Percentiles rank a stretch among this genome's conserved stretches.
Conservation (phyloP, 2,329 filamentous ascomycete genomes). For the Didymella arachidicola region DNA sequence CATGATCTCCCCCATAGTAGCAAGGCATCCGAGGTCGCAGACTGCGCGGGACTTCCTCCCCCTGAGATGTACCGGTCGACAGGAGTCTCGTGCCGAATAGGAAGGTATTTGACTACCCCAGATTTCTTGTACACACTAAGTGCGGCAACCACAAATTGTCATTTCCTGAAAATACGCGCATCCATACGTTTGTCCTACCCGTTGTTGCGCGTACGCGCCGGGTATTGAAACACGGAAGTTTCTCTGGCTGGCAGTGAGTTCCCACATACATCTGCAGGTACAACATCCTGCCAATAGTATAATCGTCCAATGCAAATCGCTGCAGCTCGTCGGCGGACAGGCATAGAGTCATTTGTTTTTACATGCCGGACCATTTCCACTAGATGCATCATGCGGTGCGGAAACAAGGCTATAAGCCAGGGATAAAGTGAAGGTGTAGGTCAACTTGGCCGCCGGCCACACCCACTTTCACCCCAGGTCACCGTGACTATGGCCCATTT, state of each 20-base stretch:
- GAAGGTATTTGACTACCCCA: conserved; percentile 16
- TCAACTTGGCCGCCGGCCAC: conserved; percentile 6
- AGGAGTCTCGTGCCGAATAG: conserved; percentile 11
- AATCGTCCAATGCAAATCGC: conserved; percentile 8
- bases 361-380: background rate
- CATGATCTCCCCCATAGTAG: background rate
- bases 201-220: conserved; percentile 14
- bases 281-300: background rate
- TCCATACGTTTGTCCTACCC: conserved; percentile 13
- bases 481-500: conserved; percentile 17
- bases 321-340: conserved; percentile 7
- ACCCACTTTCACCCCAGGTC: conserved; percentile 13
- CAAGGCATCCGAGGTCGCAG: conserved; percentile 2
- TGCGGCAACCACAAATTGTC: conserved; percentile 4
- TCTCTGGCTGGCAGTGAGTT: conserved; percentile 2
- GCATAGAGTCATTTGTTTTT: conserved; percentile 13
- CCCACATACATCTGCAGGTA: conserved; percentile 19
- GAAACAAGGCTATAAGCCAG: conserved; percentile 4
- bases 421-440: conserved; percentile 12
- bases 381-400: conserved; percentile 19
- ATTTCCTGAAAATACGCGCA: conserved; percentile 6
- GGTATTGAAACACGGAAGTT: conserved; percentile 1
- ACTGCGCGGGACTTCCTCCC: background rate
- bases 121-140: conserved; percentile 2
- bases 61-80: conserved; percentile 11